Base-by-base conservation (phyloP, 805 yeast genomes). In the Ogataea dorogensis region DNA sequence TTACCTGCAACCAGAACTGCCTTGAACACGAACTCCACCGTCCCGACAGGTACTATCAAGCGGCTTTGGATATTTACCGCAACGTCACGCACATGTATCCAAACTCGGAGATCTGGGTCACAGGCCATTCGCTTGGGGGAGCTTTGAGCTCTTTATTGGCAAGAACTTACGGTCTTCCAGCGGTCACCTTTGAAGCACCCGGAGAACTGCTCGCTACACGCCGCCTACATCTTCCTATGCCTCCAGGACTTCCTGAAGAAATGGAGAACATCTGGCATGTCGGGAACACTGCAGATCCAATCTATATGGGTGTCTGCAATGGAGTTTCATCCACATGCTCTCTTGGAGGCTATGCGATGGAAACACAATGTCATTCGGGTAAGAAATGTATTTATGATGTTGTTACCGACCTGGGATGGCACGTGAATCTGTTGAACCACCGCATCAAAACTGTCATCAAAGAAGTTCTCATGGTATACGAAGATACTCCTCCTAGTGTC, bases 271-370 rank as follows among this genome's bases (percentile, higher is more conserved):
- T 93, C 7, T 93, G 95, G 94, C 97, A 93, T 57, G 66, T 93
- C 55, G 98, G 98, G 3, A 91, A 93, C 58, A 93, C 93, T 2
- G 98, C 96, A 0, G 98, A 93, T 58, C 98, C 98, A 1, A 86
- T 93, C 2, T 93, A 71, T 53, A 83, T 89, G 91, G 98, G 98
- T 0, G 89, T 87, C 7, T 93, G 98, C 58, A 88, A 85, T 53
- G 98, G 98, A 7, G 94, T 93, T 1, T 78, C 91, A 4, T 81
- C 94, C 0, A 63, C 89, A 2, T 93, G 98, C 60, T 80, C 91
- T 42, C 70, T 86, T 7, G 96, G 86, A 1, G 98, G 98, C 0
- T 93, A 87, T 59, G 98, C 98, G 8, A 81, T 93, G 96, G 98
- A 93, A 54, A 81, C 96, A 0, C 81, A 81, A 29, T 93, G 98